Conservation (phyloP, 2,329 filamentous ascomycete species). For the Chalara sp. region DNA sequence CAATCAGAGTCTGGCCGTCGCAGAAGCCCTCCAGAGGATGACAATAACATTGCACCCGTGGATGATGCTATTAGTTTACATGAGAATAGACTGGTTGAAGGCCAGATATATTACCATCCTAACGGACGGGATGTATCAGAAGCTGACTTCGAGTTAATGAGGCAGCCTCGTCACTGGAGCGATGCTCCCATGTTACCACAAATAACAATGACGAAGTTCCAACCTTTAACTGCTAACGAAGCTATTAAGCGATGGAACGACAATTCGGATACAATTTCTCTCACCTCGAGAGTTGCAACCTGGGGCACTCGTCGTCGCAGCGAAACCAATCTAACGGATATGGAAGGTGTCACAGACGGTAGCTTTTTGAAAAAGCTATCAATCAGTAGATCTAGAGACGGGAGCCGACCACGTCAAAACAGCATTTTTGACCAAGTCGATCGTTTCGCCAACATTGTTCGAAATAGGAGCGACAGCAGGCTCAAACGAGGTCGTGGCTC, state of each 20-base stretch:
- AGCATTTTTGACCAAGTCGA: conserved; percentile 44
- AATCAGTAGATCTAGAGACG: conserved; percentile 39
- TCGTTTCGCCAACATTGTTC: conserved; percentile 22
- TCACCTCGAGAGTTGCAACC: conserved; percentile 58
- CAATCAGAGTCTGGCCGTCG: conserved; percentile 3
- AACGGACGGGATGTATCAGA: conserved; percentile 15
- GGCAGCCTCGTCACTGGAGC: conserved; percentile 23
- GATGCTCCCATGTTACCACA: conserved; percentile 31
- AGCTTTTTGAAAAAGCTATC: conserved; percentile 58
- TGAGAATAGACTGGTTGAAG: conserved; percentile 24
- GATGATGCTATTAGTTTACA: conserved; percentile 24
- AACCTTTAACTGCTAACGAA: conserved; percentile 40
- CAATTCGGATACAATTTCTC: conserved; percentile 42
- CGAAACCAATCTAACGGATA: conserved; percentile 49
- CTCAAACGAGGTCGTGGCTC: conserved; percentile 24
- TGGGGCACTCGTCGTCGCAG: conserved; percentile 64
- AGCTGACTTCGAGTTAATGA: conserved; percentile 20
- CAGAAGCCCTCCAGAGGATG: conserved; percentile 9
- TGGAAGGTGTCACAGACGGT: conserved; percentile 52
- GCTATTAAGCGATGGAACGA: conserved; percentile 39
- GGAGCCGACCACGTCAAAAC: conserved; percentile 38
- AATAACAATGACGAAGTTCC: conserved; percentile 30
- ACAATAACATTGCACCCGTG: conserved; percentile 17
- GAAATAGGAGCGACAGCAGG: conserved; percentile 24
- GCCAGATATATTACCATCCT: conserved; percentile 25